Conservation (phyloP, 75 land plant species). For the Picea glauca region DNA sequence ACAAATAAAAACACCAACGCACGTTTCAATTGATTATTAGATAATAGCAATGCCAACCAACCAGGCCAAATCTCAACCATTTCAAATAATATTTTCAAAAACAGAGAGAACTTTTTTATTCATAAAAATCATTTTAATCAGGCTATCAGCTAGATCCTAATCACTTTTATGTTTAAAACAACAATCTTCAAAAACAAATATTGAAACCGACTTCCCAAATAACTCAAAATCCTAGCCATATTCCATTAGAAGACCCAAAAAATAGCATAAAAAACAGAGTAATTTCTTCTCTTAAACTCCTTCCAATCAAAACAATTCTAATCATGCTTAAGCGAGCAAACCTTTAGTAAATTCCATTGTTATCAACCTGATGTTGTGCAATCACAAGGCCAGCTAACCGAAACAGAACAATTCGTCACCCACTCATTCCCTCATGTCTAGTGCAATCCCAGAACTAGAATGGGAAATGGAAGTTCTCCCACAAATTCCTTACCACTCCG, state of each 20-base stretch:
- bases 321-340: background rate
- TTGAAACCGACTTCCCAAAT: too few species aligned
- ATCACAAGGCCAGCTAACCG: background rate
- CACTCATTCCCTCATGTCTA: too few species aligned
- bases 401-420: background rate
- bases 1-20: background rate
- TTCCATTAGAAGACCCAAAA: too few species aligned
- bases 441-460: background rate
- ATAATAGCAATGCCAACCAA: background rate
- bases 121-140: background rate
- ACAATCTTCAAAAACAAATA: too few species aligned
- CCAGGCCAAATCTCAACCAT: background rate
- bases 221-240: too few species aligned
- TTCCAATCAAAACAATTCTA: background rate
- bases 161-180: too few species aligned
- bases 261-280: too few species aligned
- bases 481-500: too few species aligned
- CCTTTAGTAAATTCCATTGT: background rate
- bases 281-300: background rate
- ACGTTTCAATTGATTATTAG: background rate
- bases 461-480: background rate
- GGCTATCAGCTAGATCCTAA: too few species aligned
- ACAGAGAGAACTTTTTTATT: background rate
- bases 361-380: background rate
- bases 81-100: background rate